Evolutionary conservation across 2,329 filamentous ascomycete genomes (phyloP).

Genomic region (Aureobasidium mangrovei): DNA sequence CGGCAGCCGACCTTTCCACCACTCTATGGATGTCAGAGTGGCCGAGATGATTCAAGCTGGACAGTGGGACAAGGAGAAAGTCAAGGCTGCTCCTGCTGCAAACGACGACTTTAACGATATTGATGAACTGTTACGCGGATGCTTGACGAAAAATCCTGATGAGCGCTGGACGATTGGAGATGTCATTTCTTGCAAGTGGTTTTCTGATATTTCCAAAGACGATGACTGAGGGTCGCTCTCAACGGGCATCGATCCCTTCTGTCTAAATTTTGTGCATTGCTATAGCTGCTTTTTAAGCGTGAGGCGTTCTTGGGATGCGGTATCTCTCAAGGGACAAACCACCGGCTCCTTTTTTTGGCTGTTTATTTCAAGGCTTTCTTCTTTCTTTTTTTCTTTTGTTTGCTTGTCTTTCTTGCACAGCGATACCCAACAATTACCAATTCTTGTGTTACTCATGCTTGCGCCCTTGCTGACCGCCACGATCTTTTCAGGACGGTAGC

Average conservation of each 20-base stretch:
- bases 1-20: constrained; percentile 54
- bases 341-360: too few relatives aligned
- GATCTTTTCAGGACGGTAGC: too few relatives aligned
- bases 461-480: too few relatives aligned
- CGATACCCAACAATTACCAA: too few relatives aligned
- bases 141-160: constrained; percentile 48
- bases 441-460: too few relatives aligned
- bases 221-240: constrained; percentile 8
- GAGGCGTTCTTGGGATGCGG: too few relatives aligned
- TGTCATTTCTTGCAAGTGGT: constrained; percentile 48
- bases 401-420: too few relatives aligned
- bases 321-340: too few relatives aligned
- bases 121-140: constrained; percentile 50
- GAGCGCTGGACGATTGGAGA: constrained; percentile 50
- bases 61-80: constrained; percentile 46
- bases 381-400: too few relatives aligned
- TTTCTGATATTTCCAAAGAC: constrained; percentile 24
- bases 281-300: too few relatives aligned
- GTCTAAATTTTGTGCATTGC: too few relatives aligned
- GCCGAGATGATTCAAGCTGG: constrained; percentile 51
- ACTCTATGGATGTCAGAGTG: constrained; percentile 50
- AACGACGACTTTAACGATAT: constrained; percentile 36
- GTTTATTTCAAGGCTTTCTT: too few relatives aligned
- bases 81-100: constrained; percentile 36
- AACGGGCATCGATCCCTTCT: not conserved